Base-by-base conservation (phyloP, 495 filamentous ascomycete species). In the Clavariopsis aquatica region DNA sequence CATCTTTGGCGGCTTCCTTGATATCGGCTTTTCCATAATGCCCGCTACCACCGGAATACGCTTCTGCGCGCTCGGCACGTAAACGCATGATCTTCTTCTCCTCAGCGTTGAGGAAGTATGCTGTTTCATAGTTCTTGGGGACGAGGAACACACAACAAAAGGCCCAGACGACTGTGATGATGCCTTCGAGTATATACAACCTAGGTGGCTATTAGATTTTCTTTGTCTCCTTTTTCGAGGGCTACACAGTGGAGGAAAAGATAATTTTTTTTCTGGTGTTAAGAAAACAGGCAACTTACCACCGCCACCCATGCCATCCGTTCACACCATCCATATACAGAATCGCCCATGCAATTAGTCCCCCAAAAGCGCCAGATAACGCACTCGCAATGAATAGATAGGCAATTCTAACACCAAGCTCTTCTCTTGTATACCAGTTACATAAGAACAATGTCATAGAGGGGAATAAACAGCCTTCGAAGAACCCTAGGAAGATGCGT, bases 151-250 rank as follows among this genome's bases (percentile, higher is more conserved):
- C 62, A 61, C 72, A 73, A 9, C 66, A 20, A 13, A 34, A 46
- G 23, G 74, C 74, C 36, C 71, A 67, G 15, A 70, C 59, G 36
- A 79, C 60, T 10, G 76, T 78, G 26, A 74, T 72, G 10, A 73
- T 52, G 22, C 77, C 76, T 66, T 78, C 76, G 41, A 78, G 72
- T 45, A 78, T 74, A 45, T 76, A 78, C 13, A 77, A 53, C 75
- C 76, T 78, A 36, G 8, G 1, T 43, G 38, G 13, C 12, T 27
- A 38, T 57, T 31, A 62, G 57, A 22, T 23, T 19, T 46, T 13
- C n/a, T n/a, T n/a, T n/a, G n/a, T n/a, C n/a, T n/a, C n/a, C n/a
- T n/a, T n/a, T n/a, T n/a, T n/a, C n/a, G n/a, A n/a, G n/a, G n/a
- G n/a, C n/a, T n/a, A n/a, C n/a, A n/a, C n/a, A 36, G 31, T 36